Conservation (phyloP, 306 rosid genomes). For the Prunus armeniaca region DNA sequence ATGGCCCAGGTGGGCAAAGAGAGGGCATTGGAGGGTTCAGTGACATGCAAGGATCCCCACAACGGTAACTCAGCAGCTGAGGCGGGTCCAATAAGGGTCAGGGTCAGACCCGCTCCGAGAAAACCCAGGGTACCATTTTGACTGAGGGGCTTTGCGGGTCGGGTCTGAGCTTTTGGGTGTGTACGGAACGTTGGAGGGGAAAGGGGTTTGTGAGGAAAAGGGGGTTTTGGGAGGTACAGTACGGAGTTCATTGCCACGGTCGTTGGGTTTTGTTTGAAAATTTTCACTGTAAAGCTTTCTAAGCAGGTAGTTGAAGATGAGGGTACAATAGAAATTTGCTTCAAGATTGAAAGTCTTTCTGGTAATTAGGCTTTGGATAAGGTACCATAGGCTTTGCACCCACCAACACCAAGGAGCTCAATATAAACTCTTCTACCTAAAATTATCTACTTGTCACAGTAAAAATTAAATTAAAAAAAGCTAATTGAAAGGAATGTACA, state of each 20-base stretch:
- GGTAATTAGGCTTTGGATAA: constrained; percentile 4
- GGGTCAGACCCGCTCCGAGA: constrained; percentile 44
- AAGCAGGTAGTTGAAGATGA: not conserved
- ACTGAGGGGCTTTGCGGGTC: not conserved
- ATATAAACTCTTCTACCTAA: too few relatives aligned
- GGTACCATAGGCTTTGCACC: not conserved
- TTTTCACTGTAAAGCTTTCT: not conserved
- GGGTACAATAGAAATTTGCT: not conserved
- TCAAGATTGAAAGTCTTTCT: not conserved
- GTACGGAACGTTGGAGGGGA: constrained; percentile 11
- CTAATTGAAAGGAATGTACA: too few relatives aligned
- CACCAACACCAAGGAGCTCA: not conserved
- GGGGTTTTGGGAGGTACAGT: constrained; percentile 24
- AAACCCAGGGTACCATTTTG: constrained; percentile 26
- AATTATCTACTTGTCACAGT: too few relatives aligned
- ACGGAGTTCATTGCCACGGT: constrained; percentile 40
- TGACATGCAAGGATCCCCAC: constrained; percentile 41
- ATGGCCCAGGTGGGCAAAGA: constrained; percentile 96
- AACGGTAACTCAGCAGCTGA: constrained; percentile 44
- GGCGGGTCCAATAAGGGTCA: constrained; percentile 50
- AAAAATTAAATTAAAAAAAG: too few relatives aligned
- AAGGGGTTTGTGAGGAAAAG: constrained; percentile 1
- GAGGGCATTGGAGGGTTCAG: constrained; percentile 86
- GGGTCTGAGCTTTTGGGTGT: not conserved
- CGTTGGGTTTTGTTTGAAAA: not conserved